Base-by-base conservation (phyloP, 129 eudicot species). In the Kitagawia praeruptora region DNA sequence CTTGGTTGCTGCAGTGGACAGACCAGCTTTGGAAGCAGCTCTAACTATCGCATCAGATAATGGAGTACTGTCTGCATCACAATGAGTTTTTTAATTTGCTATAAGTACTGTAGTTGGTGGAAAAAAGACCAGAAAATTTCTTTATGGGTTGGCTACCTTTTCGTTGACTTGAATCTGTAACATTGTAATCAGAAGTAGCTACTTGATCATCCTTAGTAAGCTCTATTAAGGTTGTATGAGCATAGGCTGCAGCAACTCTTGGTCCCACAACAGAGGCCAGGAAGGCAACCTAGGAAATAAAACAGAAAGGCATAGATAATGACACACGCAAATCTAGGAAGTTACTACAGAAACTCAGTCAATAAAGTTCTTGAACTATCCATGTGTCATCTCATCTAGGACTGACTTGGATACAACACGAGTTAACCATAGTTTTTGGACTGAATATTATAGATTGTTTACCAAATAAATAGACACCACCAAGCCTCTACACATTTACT, bases 221-320 rank as follows among this genome's bases (percentile, higher is more conserved):
- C 58, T 87, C 91, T 18, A 89, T 93, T 83, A 95, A 87, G 76
- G 96, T 87, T 79, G 97, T 96, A 89, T 95, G 97, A 37, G 98
- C 98, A 87, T 92, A 95, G 51, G 97, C 98, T 61, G 98, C 96
- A 81, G 98, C 98, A 82, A 95, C 94, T 89, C 98, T 95, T 39
- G 98, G 98, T 67, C 98, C 98, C 77, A 95, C 89, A 54, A 94
- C 92, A 81, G 96, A 90, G 49, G 96, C 97, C 87, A 95, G 87
- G 89, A 95, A 92, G 53, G 99, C 96, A 81, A 95, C 97, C 99
- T 95, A 85, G 27, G 84, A 45, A 83, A 41, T 70, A 34, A 48
- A 81, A 75, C 37, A 80, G 77, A 44, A 74, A 56, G 27, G 44
- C 34, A 41, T 6, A 39, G 23, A 80, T 77, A 40, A 80, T 2